Evolutionary conservation across 108 stramenopile species (phyloP).

Genomic region (Skeletonema potamos): DNA sequence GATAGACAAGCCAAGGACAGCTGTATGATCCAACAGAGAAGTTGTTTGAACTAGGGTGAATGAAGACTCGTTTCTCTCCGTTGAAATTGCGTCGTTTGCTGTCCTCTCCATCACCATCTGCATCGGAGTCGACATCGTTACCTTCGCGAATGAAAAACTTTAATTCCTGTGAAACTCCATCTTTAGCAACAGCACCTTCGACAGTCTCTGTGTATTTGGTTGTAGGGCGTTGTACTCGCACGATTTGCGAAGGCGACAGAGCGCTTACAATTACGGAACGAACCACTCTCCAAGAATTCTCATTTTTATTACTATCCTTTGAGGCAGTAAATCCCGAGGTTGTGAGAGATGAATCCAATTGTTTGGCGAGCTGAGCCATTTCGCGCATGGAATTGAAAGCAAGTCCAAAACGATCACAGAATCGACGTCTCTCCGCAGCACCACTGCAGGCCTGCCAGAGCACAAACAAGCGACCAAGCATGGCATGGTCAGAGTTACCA

Average conservation of each 20-base stretch:
- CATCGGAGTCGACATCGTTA: constrained; percentile 13
- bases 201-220: constrained; percentile 82
- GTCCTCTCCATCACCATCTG: constrained; percentile 1
- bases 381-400: constrained; percentile 73
- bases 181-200: constrained; percentile 76
- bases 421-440: constrained; percentile 35
- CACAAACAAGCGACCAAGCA: constrained; percentile 68
- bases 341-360: constrained; percentile 65
- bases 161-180: constrained; percentile 67
- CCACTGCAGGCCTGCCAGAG: constrained; percentile 59
- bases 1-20: constrained; percentile 94
- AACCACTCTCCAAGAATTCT: constrained; percentile 74
- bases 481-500: constrained; percentile 83
- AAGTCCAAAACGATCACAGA: constrained; percentile 71
- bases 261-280: constrained; percentile 67
- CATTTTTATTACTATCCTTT: constrained; percentile 59
- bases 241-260: constrained; percentile 71
- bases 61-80: constrained; percentile 84
- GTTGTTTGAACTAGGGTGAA: constrained; percentile 87
- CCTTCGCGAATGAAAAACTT: constrained; percentile 68
- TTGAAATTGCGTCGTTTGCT: constrained; percentile 2
- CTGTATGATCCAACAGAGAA: constrained; percentile 78
- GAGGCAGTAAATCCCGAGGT: constrained; percentile 52
- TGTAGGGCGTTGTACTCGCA: constrained; percentile 69
- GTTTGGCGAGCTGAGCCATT: constrained; percentile 65